A percentile compares a stretch with the other conserved stretches of the same genome.
Conservation (phyloP, 208 protist genomes). For the Strigomonas oncopelti region DNA sequence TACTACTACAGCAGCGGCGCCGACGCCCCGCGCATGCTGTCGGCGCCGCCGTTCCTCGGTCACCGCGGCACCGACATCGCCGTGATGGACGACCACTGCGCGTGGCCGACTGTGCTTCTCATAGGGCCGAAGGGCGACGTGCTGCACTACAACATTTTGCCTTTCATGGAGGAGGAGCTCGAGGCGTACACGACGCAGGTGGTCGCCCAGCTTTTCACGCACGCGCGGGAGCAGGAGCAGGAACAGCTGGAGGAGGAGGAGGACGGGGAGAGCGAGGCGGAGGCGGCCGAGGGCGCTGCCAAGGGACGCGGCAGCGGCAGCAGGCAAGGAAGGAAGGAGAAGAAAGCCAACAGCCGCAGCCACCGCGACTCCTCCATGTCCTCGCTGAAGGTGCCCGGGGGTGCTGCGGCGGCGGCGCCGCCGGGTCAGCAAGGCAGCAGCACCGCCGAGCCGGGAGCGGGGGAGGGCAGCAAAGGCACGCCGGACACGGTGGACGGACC, state of each 20-base stretch:
- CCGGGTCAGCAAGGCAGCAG: too few species aligned
- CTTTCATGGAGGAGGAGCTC: neutral
- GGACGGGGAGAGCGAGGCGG: neutral
- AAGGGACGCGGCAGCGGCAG: too few species aligned
- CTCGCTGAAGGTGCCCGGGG: neutral
- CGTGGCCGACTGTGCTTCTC: neutral
- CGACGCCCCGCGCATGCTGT: neutral
- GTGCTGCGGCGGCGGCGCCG: too few species aligned
- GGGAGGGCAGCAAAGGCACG: too few species aligned
- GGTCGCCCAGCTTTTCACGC: neutral
- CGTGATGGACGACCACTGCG: neutral
- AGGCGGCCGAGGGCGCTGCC: neutral
- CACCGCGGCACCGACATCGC: neutral
- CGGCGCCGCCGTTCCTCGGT: neutral
- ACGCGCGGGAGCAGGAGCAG: neutral
- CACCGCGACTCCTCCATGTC: neutral
- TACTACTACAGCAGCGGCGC: neutral
- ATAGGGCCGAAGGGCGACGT: neutral
- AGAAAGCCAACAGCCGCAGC: neutral
- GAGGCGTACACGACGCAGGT: neutral
- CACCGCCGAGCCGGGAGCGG: too few species aligned
- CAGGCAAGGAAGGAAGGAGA: too few species aligned
- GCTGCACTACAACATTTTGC: neutral
- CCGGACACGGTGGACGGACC: too few species aligned
- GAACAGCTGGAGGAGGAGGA: neutral